Evolutionary conservation across 2,329 filamentous ascomycete species (phyloP).

Genomic region (Thielaviopsis ethacetica): DNA sequence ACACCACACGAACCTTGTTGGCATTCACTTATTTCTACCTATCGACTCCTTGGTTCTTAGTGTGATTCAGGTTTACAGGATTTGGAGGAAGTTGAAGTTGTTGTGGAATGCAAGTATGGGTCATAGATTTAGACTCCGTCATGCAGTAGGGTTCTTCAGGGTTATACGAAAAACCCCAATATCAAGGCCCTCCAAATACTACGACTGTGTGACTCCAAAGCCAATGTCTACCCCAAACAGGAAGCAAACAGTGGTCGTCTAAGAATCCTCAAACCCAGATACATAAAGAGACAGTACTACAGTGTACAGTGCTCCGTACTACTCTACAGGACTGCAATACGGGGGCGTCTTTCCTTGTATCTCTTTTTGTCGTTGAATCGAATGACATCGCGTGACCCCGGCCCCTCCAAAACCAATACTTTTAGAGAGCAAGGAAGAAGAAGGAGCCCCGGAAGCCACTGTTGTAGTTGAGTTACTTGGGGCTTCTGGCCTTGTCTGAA

Average conservation of each 20-base stretch:
- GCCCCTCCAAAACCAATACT: background rate
- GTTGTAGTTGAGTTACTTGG: too few species aligned
- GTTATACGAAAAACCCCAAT: background rate
- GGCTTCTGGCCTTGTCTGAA: too few species aligned
- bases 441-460: background rate
- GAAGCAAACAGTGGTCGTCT: background rate
- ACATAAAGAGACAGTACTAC: background rate
- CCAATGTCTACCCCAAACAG: background rate
- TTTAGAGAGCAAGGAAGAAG: background rate
- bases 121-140: background rate
- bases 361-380: background rate
- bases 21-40: background rate
- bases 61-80: background rate
- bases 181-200: background rate
- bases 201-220: background rate
- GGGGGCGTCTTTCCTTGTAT: background rate
- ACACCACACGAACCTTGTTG: background rate
- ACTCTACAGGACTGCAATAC: background rate
- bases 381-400: constrained; percentile 10
- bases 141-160: background rate
- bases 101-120: too few species aligned
- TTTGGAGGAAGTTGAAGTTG: background rate
- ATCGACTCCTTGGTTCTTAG: background rate
- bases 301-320: too few species aligned
- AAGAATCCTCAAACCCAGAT: background rate